These are phyloP conservation scores for Xanthoceras sorbifolium DNA, from an alignment of 345 rosid species.

Conservation along the genomic window DNA sequence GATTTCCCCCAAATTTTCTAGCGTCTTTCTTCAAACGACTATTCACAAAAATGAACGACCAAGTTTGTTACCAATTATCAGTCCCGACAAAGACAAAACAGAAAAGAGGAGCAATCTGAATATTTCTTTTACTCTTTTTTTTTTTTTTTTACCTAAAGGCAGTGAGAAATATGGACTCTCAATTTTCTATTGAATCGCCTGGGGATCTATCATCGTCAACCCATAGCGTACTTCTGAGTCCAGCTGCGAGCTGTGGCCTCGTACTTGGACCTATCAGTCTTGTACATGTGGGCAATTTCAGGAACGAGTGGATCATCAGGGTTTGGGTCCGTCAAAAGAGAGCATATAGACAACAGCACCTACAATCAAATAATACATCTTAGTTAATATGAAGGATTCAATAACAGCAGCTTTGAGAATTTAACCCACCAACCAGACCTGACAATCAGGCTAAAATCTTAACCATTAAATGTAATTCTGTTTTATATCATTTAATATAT, in stretches of 20 bases:
- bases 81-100: conserved; percentile 4
- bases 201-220: neutral
- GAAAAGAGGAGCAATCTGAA: neutral
- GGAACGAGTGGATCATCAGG: conserved; percentile 22
- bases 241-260: conserved; percentile 25
- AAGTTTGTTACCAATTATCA: conserved; percentile 2
- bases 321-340: conserved; percentile 19
- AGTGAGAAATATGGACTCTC: neutral
- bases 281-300: conserved; percentile 25
- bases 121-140: neutral
- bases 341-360: conserved; percentile 22
- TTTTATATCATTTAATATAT: too few species aligned
- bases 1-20: neutral
- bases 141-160: neutral
- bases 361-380: neutral
- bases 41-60: conserved; percentile 13
- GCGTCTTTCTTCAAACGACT: conserved; percentile 12
- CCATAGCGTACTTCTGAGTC: conserved; percentile 24
- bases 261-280: conserved; percentile 20
- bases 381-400: neutral
- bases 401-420: neutral
- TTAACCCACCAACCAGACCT: neutral
- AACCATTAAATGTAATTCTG: neutral
- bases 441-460: neutral
- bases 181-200: neutral